A percentile compares a stretch with the other conserved stretches of the same genome.
Evolutionary conservation across 2,329 filamentous ascomycete species (phyloP).

Genomic region (Tolypocladium endophyticum): DNA sequence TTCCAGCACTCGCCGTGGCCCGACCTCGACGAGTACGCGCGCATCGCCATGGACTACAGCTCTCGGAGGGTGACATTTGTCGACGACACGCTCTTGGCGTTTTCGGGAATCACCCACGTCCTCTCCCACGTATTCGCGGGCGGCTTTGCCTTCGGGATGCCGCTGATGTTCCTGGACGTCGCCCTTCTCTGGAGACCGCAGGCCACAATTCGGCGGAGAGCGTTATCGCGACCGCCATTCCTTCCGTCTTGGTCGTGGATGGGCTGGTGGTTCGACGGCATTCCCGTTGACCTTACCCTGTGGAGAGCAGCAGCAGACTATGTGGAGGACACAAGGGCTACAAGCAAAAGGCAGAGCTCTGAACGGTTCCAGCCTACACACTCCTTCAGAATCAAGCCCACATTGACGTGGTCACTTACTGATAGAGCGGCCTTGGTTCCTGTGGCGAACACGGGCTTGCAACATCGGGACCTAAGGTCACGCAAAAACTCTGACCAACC

Average conservation of each 20-base stretch:
- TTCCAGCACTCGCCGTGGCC: slow-evolving; percentile 32
- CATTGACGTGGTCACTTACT: slow-evolving; percentile 28
- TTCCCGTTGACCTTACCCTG: slow-evolving; percentile 28
- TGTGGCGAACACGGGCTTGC: slow-evolving; percentile 25
- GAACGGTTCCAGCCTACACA: slow-evolving; percentile 26
- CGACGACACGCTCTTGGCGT: slow-evolving; percentile 31
- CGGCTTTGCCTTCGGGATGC: slow-evolving; percentile 35
- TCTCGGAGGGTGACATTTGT: slow-evolving; percentile 25
- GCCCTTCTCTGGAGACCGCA: slow-evolving; percentile 34
- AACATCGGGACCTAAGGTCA: slow-evolving; percentile 26
- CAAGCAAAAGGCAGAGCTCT: slow-evolving; percentile 17
- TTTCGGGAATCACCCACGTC: slow-evolving; percentile 30
- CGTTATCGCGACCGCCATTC: slow-evolving; percentile 23
- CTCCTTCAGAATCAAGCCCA: slow-evolving; percentile 26
- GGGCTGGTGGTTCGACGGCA: slow-evolving; percentile 35
- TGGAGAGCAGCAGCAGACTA: slow-evolving; percentile 34
- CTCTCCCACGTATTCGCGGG: slow-evolving; percentile 29
- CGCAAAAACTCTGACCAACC: slow-evolving; percentile 17
- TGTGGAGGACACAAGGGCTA: slow-evolving; percentile 23
- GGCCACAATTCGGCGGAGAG: slow-evolving; percentile 28
- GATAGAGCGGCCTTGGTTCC: slow-evolving; percentile 24
- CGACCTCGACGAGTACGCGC: slow-evolving; percentile 33
- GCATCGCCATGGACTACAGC: slow-evolving; percentile 33
- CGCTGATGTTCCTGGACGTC: slow-evolving; percentile 33
- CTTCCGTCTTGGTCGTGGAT: slow-evolving; percentile 37